Base-by-base conservation (phyloP, 208 protist species). In the Histomonas meleagridis region DNA sequence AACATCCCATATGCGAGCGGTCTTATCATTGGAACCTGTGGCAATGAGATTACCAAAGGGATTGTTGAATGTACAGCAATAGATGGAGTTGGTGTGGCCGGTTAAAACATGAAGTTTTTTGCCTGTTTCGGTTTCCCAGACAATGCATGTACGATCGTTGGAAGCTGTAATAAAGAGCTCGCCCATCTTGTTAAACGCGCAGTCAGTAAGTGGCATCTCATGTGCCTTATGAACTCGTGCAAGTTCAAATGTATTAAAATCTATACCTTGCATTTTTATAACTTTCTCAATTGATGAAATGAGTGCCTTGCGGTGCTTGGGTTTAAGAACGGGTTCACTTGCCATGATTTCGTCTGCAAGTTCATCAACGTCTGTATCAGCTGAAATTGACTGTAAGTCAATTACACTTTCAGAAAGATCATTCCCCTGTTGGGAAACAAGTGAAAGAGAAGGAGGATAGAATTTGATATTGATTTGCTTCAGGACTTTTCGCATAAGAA, bases 161-260 rank as follows among this genome's bases (percentile, higher is more conserved):
- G 86, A 91, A 35, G 86, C 86, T 69, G 86, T 69, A 12, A 60
- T 40, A 32, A 91, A 69, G 12, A 65, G 38, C 12, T 60, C 55
- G 46, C 86, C 86, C 76, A 86, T 86, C 18, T 86, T 86, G 26
- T 86, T 86, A 46, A 86, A 86, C 2, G 21, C 26, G 32, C 76
- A 86, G 26, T 86, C 76, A 38, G 76, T 86, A 49, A 86, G 76
- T 57, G 76, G 76, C 76, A 86, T 86, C 26, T 86, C 76, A 46
- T 86, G 76, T 32, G 76, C 76, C 26, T 86, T 86, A 38, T 51
- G 43, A 28, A 86, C 38, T 5, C 76, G 0, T 32, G 76, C 4
- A n/a, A 86, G 46, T n/a, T n/a, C 76, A 28, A 51, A 86, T 38
- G 76, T 86, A 46, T 86, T 86, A 46, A 55, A 86, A 51, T 86